These are phyloP conservation scores for Lindgomyces ingoldianus DNA, from an alignment of 495 filamentous ascomycete species.

Conservation along the genomic window DNA sequence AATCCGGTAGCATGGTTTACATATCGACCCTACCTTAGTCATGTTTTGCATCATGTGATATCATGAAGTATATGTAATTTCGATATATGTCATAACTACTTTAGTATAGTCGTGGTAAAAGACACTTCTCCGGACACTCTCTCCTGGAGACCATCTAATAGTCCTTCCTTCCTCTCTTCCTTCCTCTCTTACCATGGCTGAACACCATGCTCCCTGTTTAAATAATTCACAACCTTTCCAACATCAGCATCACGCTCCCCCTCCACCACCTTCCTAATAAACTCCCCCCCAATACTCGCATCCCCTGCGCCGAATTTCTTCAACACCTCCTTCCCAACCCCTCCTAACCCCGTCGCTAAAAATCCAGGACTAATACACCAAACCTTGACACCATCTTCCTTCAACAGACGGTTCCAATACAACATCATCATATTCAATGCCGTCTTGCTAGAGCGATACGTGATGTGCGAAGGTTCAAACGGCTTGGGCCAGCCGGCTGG, in stretches of 20 bases:
- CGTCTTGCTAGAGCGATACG: constrained; percentile 28
- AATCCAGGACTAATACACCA: constrained; percentile 29
- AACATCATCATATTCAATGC: constrained; percentile 34
- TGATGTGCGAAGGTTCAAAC: neutral
- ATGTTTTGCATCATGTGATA: too few species aligned
- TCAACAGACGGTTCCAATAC: constrained; percentile 26
- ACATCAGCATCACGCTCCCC: constrained; percentile 26
- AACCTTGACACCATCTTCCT: constrained; percentile 29
- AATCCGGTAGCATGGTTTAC: too few species aligned
- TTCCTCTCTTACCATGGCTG: constrained; percentile 29
- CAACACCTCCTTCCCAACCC: constrained; percentile 14
- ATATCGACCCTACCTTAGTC: too few species aligned
- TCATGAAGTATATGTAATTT: too few species aligned
- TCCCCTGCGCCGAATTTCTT: constrained; percentile 28
- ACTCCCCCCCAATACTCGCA: constrained; percentile 13
- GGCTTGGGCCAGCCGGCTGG: constrained; percentile 30
- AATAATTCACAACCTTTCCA: constrained; percentile 17
- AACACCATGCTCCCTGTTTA: neutral
- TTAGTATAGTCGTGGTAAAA: too few species aligned
- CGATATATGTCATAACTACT: too few species aligned
- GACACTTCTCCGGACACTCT: too few species aligned
- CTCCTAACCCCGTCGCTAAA: constrained; percentile 28
- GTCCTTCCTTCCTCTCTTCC: too few species aligned
- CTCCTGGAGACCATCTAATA: too few species aligned
- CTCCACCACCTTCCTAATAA: constrained; percentile 29